Percentiles rank a stretch among this genome's conserved stretches.
Conservation (phyloP, 192 early-diverging fungal species). For the Umbelopsis ramanniana region DNA sequence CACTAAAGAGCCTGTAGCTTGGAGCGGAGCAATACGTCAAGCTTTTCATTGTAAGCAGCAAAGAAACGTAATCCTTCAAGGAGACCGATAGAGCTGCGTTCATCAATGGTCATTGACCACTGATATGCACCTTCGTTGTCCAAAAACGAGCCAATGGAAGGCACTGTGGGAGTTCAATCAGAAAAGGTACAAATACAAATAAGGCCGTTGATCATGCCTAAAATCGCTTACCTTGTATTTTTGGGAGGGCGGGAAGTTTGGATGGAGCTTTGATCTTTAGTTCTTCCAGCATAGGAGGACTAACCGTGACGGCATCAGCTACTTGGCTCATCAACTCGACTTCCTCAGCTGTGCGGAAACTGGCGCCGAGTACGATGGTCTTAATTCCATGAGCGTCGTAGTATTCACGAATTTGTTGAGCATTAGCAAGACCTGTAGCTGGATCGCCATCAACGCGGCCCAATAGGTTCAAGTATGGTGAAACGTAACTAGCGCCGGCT, state of each 20-base stretch:
- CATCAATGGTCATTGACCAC: slow-evolving; percentile 13
- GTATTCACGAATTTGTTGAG: slow-evolving; percentile 14
- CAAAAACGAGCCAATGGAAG: not conserved
- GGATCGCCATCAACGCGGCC: slow-evolving; percentile 16
- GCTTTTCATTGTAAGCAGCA: slow-evolving; percentile 13
- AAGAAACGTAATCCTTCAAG: slow-evolving; percentile 18
- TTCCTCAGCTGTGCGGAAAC: slow-evolving; percentile 18
- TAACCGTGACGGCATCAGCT: slow-evolving; percentile 18
- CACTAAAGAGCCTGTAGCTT: not conserved
- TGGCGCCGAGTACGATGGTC: slow-evolving; percentile 9
- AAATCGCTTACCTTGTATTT: not conserved
- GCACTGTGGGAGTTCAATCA: not conserved
- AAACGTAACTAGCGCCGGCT: slow-evolving; percentile 14
- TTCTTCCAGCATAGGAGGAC: slow-evolving; percentile 11
- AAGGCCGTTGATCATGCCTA: too few species aligned
- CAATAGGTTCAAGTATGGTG: slow-evolving; percentile 18
- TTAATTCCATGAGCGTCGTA: slow-evolving; percentile 23
- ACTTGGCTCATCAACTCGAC: slow-evolving; percentile 2
- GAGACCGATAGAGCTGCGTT: not conserved
- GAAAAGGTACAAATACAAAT: not conserved
- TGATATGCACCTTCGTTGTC: slow-evolving; percentile 10
- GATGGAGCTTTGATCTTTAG: not conserved
- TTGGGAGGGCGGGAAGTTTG: not conserved
- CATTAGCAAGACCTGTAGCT: not conserved
- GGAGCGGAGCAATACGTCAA: slow-evolving; percentile 1